A percentile compares a stretch with the other conserved stretches of the same genome.
These are phyloP conservation scores for Chrysosporium queenslandicum DNA, from an alignment of 2,329 filamentous ascomycete genomes.

Conservation along the genomic window DNA sequence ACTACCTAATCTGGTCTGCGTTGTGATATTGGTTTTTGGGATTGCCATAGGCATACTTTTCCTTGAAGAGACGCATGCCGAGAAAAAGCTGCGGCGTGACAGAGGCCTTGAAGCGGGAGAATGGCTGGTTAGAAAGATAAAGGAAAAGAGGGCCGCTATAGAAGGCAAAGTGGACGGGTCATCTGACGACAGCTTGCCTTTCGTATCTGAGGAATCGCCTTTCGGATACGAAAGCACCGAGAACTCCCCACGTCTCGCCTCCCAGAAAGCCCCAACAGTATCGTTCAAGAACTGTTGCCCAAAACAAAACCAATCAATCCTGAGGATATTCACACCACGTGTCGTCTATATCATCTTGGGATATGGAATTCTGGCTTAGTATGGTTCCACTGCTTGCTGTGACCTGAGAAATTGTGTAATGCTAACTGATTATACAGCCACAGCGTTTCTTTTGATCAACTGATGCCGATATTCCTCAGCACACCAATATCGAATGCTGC, in stretches of 20 bases:
- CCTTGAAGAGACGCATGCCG: slow-evolving; percentile 84
- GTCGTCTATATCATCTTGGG: slow-evolving; percentile 80
- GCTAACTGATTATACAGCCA: slow-evolving; percentile 51
- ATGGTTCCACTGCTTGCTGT: slow-evolving; percentile 44
- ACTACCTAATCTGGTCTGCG: slow-evolving; percentile 83
- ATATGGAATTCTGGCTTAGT: slow-evolving; percentile 92
- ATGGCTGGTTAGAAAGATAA: slow-evolving; percentile 45
- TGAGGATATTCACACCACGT: slow-evolving; percentile 67
- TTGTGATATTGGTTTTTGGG: slow-evolving; percentile 63
- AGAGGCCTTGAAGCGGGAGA: slow-evolving; percentile 65
- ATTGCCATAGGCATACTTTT: slow-evolving; percentile 73
- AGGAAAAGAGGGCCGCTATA: neutral
- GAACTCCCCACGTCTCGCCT: slow-evolving; percentile 41
- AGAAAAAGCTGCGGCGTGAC: slow-evolving; percentile 67
- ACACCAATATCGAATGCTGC: slow-evolving; percentile 46
- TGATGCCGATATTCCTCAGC: slow-evolving; percentile 85
- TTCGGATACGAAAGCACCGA: slow-evolving; percentile 58
- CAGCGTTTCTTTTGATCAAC: slow-evolving; percentile 91
- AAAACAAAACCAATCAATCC: slow-evolving; percentile 33
- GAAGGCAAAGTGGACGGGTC: slow-evolving; percentile 1
- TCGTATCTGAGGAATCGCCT: slow-evolving; percentile 49
- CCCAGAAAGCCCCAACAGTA: slow-evolving; percentile 20
- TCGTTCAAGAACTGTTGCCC: slow-evolving; percentile 21
- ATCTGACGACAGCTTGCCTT: slow-evolving; percentile 15
- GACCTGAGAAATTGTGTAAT: slow-evolving; percentile 46